Evolutionary conservation across 176 grass and related monocot species (phyloP).

Genomic region (Oryza nivara): DNA sequence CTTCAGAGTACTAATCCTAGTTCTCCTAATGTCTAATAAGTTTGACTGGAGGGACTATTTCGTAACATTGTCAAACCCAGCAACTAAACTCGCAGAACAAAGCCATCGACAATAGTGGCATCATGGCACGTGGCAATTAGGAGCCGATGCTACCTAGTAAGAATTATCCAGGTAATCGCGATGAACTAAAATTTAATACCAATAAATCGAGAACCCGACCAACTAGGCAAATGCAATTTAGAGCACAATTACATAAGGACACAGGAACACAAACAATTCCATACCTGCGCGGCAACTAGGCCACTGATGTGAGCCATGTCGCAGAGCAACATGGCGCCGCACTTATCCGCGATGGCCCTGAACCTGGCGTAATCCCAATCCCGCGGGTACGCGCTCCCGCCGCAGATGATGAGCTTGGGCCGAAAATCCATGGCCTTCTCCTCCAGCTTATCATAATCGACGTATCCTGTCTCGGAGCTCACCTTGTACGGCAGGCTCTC

Average conservation of each 20-base stretch:
- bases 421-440: constrained; percentile 61
- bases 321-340: constrained; percentile 65
- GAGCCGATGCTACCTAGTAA: neutral
- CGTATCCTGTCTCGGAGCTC: constrained; percentile 58
- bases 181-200: neutral
- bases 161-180: neutral
- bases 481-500: constrained; percentile 69
- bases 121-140: neutral
- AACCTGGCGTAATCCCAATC: constrained; percentile 76
- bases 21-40: no score
- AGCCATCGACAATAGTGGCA: neutral
- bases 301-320: constrained; percentile 89
- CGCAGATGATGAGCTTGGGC: constrained; percentile 65
- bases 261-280: neutral
- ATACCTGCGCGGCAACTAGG: constrained; percentile 70
- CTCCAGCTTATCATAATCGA: constrained; percentile 69
- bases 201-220: neutral
- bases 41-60: neutral
- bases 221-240: neutral
- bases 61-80: neutral
- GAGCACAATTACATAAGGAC: neutral
- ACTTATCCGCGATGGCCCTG: constrained; percentile 61
- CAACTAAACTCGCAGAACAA: neutral
- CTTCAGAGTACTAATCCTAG: no score
- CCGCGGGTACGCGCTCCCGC: constrained; percentile 65